Base-by-base conservation (phyloP, 164 flowering plant species). In the Stephania yunnanensis region DNA sequence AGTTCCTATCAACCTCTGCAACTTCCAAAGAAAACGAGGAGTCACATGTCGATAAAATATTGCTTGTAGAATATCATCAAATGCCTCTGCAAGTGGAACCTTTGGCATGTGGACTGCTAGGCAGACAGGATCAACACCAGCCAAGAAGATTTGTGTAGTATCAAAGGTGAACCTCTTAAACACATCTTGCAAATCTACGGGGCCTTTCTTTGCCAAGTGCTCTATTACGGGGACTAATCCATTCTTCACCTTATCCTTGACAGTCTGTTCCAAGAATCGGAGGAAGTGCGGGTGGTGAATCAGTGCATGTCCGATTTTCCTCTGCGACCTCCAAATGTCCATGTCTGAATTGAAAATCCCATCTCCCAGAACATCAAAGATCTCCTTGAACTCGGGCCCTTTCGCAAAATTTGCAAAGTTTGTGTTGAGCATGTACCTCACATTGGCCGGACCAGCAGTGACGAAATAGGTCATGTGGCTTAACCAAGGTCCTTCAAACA, bases 151-250 rank as follows among this genome's bases (percentile, higher is more conserved):
- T 73, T 82, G 76, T 0, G 82, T 85, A 20, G 31, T 72, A 53
- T 87, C 92, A 30, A 82, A 86, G 2, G 84, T 74, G 71, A 74
- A 78, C 30, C 80, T 63, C 42, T 68, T 19, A 4, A 77, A 63
- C 30, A 78, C 15, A 64, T 78, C 76, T 52, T 78, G 77, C 46
- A 65, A 64, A 44, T 88, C 87, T n/a, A 88, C 73, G 25, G 42
- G 10, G 7, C 77, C 80, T 0, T 10, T 36, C 12, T 69, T 70
- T 1, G 71, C 30, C 29, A 77, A 79, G 30, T 71, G 52, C 0
- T 87, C 84, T n/a, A 87, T 83, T 55, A 86, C 73, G 0, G 85
- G 86, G 13, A 83, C 15, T 0, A 87, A 76, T 44, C 90, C 86
- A 4, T 75, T 75, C 22, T 79, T 75, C 52, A 87, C 72, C 71